Evolutionary conservation across 306 rosid species (phyloP), one percentile per base, ranked within the genome.

Genomic region (Vigna trinervia): DNA sequence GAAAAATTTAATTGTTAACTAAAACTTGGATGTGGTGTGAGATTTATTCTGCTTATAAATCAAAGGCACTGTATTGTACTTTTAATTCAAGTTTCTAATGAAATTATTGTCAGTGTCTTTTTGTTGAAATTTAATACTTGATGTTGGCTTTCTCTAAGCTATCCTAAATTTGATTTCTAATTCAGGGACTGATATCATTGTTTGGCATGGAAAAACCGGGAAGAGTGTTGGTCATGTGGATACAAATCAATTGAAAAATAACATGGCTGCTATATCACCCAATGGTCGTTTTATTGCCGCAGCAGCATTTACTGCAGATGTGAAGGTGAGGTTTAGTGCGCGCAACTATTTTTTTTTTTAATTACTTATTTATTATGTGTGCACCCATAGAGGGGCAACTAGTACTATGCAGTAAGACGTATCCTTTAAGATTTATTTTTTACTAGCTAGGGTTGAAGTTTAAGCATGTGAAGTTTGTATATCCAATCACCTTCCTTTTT

Each of bases 261-360:
- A 58, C 82, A 96, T 91, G 99, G 97, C 96, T 61, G 86, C 90
- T 67, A 80, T 96, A 88, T 96, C 99, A 71, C 96, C 98, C 78
- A 86, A 96, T 85, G 99, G 99, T 30, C 98, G 99, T 46, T 96
- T 96, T 83, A 85, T 96, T 89, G 99, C 99, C 32, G 98, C 99
- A 12, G 99, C 99, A 68, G 99, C 99, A 41, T 96, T 96, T 87
- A 96, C 99, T 64, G 98, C 98, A 53, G 99, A 96, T 64, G 99
- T 96, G 78, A 96, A 96, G 93, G 99, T 93, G 53, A 76, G 36
- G 32, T 26, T 61, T 68, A 73, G 22, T 82, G 65, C 20, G 8
- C 14, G 52, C 28, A 28, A 20, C 50, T 77, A 15, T 62, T 14
- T 70, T 51, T 47, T 45, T 73, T 74, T 54, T 22, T 41, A 69